A percentile compares a stretch with the other conserved stretches of the same genome.
These are phyloP conservation scores for Hanseniaspora lindneri DNA, from an alignment of 805 yeast genomes.

Conservation along the genomic window DNA sequence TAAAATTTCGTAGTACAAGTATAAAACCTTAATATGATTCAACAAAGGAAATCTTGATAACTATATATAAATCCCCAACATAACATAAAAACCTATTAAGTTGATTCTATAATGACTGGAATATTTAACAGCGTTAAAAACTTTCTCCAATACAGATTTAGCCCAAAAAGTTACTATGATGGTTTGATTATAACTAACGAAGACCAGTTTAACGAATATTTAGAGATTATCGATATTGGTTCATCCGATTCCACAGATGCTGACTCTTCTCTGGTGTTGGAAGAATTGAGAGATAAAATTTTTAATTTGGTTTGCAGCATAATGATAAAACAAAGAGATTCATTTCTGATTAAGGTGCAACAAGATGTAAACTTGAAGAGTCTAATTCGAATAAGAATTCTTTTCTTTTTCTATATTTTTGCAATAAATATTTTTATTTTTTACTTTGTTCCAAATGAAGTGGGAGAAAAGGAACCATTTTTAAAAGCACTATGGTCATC, in stretches of 20 bases:
- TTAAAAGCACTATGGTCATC: too few relatives aligned
- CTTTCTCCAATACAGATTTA: background rate
- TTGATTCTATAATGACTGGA: background rate
- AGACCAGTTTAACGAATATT: slow-evolving; percentile 4
- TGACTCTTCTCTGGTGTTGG: background rate
- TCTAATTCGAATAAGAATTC: background rate
- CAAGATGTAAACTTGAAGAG: background rate
- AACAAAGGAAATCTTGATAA: too few relatives aligned
- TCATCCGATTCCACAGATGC: background rate
- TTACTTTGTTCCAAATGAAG: background rate
- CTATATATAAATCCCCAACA: too few relatives aligned
- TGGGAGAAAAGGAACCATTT: background rate
- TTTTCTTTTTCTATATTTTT: background rate
- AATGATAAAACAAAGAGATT: slow-evolving; percentile 4
- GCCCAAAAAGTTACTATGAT: background rate
- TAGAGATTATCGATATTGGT: background rate
- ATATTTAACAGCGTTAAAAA: background rate
- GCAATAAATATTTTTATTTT: background rate
- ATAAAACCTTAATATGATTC: too few relatives aligned
- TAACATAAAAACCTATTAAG: too few relatives aligned
- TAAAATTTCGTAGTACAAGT: too few relatives aligned
- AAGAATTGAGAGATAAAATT: background rate
- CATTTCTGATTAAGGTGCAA: background rate
- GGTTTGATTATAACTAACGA: background rate
- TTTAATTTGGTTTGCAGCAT: slow-evolving; percentile 4